Evolutionary conservation across 176 grass and related monocot genomes (phyloP).

Genomic region (Alloteropsis semialata): DNA sequence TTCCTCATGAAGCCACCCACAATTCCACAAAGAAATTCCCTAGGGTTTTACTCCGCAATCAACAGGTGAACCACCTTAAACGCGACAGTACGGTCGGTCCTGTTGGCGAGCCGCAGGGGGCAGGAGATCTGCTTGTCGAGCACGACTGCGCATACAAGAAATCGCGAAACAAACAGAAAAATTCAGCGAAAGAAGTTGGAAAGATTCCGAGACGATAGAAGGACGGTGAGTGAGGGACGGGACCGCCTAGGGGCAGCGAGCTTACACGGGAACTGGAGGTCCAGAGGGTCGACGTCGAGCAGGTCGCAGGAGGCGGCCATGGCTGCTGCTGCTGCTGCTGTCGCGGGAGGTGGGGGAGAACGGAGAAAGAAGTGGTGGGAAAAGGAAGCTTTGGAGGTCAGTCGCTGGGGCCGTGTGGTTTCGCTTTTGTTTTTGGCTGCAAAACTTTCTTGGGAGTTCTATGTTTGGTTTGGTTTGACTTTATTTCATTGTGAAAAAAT

Average conservation of each 20-base stretch:
- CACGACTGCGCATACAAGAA: conserved; percentile 43
- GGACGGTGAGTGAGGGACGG: neutral
- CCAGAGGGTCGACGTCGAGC: conserved; percentile 54
- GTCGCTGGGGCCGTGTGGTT: conserved; percentile 1
- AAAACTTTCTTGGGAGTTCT: neutral
- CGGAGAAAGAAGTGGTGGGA: conserved; percentile 22
- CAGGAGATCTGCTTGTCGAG: conserved; percentile 72
- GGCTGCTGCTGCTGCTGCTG: conserved; percentile 20
- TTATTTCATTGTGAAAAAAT: neutral
- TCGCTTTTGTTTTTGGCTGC: neutral
- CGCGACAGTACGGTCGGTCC: conserved; percentile 44
- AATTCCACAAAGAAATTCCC: neutral
- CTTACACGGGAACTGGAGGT: conserved; percentile 73
- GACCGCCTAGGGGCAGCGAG: neutral
- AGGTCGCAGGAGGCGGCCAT: conserved; percentile 58
- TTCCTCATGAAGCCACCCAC: conserved; percentile 14
- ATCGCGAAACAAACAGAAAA: conserved; percentile 21
- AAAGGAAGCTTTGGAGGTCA: conserved; percentile 19
- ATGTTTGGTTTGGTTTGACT: neutral
- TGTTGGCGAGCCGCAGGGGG: conserved; percentile 60
- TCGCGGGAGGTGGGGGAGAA: conserved; percentile 4
- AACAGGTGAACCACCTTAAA: conserved; percentile 60
- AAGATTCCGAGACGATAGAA: neutral
- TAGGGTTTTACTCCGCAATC: conserved; percentile 25
- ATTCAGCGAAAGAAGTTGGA: neutral